Percentiles rank a stretch among this genome's conserved stretches.
Conservation (phyloP, 176 grass and related monocot genomes). For the Cymbopogon citratus region DNA sequence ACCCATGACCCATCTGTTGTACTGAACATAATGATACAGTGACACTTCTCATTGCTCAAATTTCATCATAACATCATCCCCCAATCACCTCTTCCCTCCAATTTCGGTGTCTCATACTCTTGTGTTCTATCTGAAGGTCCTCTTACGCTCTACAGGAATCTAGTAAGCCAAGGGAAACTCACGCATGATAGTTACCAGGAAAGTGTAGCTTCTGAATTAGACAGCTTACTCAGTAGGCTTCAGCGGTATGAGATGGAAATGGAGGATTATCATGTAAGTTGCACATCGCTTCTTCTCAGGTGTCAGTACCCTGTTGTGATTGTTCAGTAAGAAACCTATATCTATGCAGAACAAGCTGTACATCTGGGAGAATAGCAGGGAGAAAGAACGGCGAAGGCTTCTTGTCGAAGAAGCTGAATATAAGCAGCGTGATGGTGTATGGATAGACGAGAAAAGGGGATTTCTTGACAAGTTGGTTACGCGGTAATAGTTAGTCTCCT, state of each 20-base stretch:
- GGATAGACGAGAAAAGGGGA: constrained; percentile 69
- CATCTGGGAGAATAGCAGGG: constrained; percentile 71
- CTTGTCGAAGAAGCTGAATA: constrained; percentile 70
- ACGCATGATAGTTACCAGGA: constrained; percentile 70
- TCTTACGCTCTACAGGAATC: constrained; percentile 61
- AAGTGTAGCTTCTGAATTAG: constrained; percentile 62
- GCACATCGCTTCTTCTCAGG: background rate
- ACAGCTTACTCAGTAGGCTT: constrained; percentile 58
- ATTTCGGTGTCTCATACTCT: constrained; percentile 6
- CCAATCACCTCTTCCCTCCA: background rate
- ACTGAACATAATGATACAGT: background rate
- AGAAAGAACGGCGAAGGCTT: constrained; percentile 60
- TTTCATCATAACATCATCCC: background rate
- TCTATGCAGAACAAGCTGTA: constrained; percentile 49
- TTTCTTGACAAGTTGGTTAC: constrained; percentile 66
- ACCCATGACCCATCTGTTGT: no score
- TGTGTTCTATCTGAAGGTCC: constrained; percentile 60
- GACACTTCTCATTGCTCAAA: background rate
- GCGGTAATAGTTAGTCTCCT: constrained; percentile 31
- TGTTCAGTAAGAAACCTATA: background rate
- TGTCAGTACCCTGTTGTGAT: background rate
- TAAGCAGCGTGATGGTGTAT: constrained; percentile 77
- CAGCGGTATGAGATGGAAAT: constrained; percentile 80
- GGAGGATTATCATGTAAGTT: constrained; percentile 94
- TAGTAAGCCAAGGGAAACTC: constrained; percentile 80